A percentile compares a stretch with the other conserved stretches of the same genome.
phyloP scores from a whole-genome alignment of 805 yeast genomes.

The Starmerella stigmatis region DNA sequence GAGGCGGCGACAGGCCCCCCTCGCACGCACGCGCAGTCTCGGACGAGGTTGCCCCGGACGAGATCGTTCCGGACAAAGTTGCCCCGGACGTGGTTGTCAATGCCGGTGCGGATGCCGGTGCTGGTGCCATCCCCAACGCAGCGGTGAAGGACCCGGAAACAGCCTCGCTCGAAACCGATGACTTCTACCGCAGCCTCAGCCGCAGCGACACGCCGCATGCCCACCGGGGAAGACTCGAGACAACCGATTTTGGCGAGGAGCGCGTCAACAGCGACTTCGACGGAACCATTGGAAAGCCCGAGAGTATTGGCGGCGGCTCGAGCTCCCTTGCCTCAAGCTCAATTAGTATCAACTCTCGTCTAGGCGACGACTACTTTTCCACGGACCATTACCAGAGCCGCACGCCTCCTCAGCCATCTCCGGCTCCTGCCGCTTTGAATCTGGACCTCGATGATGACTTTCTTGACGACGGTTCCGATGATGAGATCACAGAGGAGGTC shows the following conservation, averaged over 20 bases:
- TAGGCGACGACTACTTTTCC: neutral
- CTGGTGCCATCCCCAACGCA: too few relatives aligned
- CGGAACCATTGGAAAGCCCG: neutral
- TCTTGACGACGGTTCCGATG: slow-evolving; percentile 21
- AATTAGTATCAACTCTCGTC: too few relatives aligned
- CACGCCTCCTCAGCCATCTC: neutral
- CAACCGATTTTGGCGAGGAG: neutral
- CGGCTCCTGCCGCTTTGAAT: neutral
- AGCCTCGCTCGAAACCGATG: neutral
- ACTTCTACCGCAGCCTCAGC: neutral
- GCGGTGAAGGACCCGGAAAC: too few relatives aligned
- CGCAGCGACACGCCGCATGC: neutral
- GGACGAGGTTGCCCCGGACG: neutral
- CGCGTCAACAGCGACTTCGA: slow-evolving; percentile 3
- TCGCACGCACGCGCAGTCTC: too few relatives aligned
- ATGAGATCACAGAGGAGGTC: neutral
- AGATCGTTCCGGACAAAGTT: neutral
- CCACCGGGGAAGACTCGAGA: neutral
- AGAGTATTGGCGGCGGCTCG: neutral
- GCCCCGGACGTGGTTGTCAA: neutral
- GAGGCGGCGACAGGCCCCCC: too few relatives aligned
- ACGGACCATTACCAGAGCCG: neutral
- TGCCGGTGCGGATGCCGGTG: too few relatives aligned
- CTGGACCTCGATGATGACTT: slow-evolving; percentile 24
- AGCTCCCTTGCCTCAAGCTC: neutral